Conservation (phyloP, 108 stramenopile species). For the Fragilariopsis cylindrus region DNA sequence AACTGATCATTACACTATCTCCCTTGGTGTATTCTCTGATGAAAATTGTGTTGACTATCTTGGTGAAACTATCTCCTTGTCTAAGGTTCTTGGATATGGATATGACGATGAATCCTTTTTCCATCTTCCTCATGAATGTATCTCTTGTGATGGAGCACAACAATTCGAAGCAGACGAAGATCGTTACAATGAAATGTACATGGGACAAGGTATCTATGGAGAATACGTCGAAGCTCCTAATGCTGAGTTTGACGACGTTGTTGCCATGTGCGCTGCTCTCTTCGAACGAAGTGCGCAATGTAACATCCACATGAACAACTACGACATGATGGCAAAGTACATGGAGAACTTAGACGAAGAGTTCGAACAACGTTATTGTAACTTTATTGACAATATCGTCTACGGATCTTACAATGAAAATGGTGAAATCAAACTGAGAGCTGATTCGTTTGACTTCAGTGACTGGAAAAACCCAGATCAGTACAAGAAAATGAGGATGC, state of each 20-base stretch:
- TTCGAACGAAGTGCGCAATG: constrained; percentile 32
- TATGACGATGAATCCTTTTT: constrained; percentile 30
- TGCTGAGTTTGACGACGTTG: constrained; percentile 25
- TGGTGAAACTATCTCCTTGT: constrained; percentile 34
- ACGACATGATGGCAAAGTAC: constrained; percentile 19
- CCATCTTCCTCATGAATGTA: constrained; percentile 55
- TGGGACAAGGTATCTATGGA: constrained; percentile 21
- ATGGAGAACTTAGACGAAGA: constrained; percentile 27
- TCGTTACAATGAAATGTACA: constrained; percentile 11
- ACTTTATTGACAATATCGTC: constrained; percentile 48
- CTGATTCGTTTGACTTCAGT: constrained; percentile 19
- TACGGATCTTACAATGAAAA: constrained; percentile 43
- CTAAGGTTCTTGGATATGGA: constrained; percentile 44
- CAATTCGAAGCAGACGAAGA: constrained; percentile 26
- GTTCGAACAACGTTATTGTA: constrained; percentile 36
- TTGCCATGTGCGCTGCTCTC: constrained; percentile 37
- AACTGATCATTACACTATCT: constrained; percentile 60
- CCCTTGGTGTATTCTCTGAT: constrained; percentile 74
- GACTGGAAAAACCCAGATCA: constrained; percentile 38
- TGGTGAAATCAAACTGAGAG: constrained; percentile 38
- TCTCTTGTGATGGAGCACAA: constrained; percentile 53
- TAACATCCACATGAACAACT: constrained; percentile 39
- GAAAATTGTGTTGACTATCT: constrained; percentile 71
- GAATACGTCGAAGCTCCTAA: constrained; percentile 29
- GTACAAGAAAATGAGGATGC: constrained; percentile 32